Base-by-base conservation (phyloP, 2,329 filamentous ascomycete genomes). In the Botrytis aclada region DNA sequence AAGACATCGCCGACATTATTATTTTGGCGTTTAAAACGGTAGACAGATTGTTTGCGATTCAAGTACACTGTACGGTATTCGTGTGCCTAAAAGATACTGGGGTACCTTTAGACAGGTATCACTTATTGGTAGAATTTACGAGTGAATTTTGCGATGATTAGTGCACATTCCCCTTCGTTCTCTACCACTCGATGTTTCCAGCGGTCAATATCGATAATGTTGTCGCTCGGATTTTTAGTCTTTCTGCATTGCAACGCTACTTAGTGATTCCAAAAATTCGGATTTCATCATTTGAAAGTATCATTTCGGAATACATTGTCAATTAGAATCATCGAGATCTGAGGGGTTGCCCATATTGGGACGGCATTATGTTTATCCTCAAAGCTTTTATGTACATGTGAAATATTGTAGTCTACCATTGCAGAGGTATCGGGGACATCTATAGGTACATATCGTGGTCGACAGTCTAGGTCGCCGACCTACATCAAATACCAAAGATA, bases 401-500 rank as follows among this genome's bases (percentile, higher is more conserved):
- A 58, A 54, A 25, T n/a, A 58, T 25, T 20, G 45, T 65, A 60
- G 32, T 43, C 39, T 41, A 67, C 70, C 39, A 72, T 66, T 60
- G 62, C 43, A 60, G 39, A 58, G 25, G 39, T 45, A 58, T 67
- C 70, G 70, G 70, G 70, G 62, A 67, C 41, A 62, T 67, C 37
- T 72, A 32, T 8, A 66, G 43, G 16, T 60, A 67, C 70, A 64
- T 72, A 61, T 60, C 29, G 62, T 58, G 37, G 70, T 37, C 51
- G 34, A 71, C 39, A 41, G 37, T 20, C 62, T 60, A 60, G 70
- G 61, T 72, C 70, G 70, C 47, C 70, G 70, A 72, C 70, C 70
- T 60, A 67, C 45, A 45, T 60, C 10, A 43, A 58, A 18, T 60
- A 32, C 62, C 39, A 58, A 72, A 47, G 56, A 67, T 60, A 72